Evolutionary conservation across 805 yeast genomes (phyloP).

Genomic region (Hanseniaspora occidentalis): DNA sequence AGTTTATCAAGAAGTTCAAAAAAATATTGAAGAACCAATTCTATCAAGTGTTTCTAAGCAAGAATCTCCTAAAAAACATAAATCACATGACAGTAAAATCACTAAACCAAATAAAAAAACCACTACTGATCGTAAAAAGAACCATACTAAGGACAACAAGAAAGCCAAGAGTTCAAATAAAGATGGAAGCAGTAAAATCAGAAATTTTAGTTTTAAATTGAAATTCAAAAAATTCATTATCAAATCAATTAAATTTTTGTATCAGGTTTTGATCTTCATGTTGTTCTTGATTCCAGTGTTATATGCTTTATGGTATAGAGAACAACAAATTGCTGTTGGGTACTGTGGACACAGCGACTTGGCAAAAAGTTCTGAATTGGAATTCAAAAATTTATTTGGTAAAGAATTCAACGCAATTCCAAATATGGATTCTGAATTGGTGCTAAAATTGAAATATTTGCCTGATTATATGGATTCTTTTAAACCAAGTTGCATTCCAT

Average conservation of each 20-base stretch:
- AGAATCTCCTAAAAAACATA: too few relatives aligned
- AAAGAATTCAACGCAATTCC: background rate
- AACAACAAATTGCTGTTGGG: conserved; percentile 51
- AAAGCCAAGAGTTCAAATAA: background rate
- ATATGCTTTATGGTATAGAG: conserved; percentile 48
- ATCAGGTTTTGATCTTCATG: conserved; percentile 24
- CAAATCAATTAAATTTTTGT: conserved; percentile 9
- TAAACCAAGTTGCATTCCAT: conserved; percentile 54
- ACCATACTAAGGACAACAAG: background rate
- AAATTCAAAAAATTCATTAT: conserved; percentile 2
- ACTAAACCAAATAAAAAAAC: too few relatives aligned
- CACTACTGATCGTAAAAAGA: too few relatives aligned
- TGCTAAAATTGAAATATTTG: too few relatives aligned
- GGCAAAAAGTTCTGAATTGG: background rate
- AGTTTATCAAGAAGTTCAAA: conserved; percentile 1
- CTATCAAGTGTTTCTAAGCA: too few relatives aligned
- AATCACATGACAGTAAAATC: background rate
- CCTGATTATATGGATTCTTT: conserved; percentile 3
- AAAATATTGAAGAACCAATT: background rate
- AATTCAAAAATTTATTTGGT: background rate
- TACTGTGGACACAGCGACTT: conserved; percentile 57
- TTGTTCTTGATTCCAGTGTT: conserved; percentile 27
- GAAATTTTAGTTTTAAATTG: conserved; percentile 2
- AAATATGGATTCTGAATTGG: too few relatives aligned
- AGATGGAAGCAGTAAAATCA: too few relatives aligned